phyloP scores from a whole-genome alignment of 169 alveolate species.

The Eimeria acervulina region DNA sequence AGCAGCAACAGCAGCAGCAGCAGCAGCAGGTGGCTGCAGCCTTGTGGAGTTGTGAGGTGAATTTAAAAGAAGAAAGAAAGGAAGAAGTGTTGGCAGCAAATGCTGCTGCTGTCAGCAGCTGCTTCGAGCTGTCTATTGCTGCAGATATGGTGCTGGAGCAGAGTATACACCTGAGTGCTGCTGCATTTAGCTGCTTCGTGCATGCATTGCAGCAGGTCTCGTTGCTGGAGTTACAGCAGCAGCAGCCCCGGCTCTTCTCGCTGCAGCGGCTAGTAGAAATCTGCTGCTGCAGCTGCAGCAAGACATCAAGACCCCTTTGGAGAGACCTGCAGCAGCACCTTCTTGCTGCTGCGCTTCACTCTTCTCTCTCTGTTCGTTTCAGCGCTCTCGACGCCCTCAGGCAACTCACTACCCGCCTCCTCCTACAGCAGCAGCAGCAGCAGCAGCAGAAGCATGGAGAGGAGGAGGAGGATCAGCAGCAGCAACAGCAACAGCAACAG shows the following conservation, averaged over 20 bases:
- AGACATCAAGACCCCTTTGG: too few relatives aligned
- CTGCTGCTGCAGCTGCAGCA: too few relatives aligned
- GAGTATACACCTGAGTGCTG: too few relatives aligned
- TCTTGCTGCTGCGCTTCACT: conserved; percentile 77
- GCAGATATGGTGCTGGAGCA: background rate
- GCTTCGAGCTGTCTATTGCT: too few relatives aligned
- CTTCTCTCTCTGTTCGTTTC: conserved; percentile 86
- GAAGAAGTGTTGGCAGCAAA: too few relatives aligned
- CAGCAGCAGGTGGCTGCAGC: background rate
- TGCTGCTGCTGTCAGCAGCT: background rate
- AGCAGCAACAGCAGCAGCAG: background rate
- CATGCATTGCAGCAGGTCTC: background rate
- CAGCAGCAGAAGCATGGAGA: background rate
- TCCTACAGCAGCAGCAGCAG: conserved; percentile 90
- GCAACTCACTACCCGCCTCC: conserved; percentile 92
- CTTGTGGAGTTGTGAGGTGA: background rate
- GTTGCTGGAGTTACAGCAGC: background rate
- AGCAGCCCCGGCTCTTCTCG: background rate
- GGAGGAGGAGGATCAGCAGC: too few relatives aligned
- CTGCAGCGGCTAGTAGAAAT: conserved; percentile 80
- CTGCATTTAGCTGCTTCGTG: background rate
- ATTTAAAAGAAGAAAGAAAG: too few relatives aligned
- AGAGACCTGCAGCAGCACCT: conserved; percentile 90
- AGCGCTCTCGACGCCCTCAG: conserved; percentile 93
- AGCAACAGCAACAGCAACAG: background rate